phyloP scores from a whole-genome alignment of 2,329 filamentous ascomycete genomes.

The Aspergillus pseudoviridinutans region DNA sequence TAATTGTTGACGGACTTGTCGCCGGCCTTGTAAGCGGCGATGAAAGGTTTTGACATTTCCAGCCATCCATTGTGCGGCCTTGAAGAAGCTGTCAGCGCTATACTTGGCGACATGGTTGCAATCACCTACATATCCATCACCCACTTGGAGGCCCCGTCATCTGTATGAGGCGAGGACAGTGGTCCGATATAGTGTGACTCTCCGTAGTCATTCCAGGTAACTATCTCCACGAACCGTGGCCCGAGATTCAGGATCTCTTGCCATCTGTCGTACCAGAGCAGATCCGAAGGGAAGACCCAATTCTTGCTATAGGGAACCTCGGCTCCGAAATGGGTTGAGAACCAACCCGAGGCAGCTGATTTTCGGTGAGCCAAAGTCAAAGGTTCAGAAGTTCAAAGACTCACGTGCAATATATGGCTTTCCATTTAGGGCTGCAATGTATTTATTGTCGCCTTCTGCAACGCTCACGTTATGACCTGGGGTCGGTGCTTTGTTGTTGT shows the following conservation, averaged over 20 bases:
- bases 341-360: constrained; percentile 47
- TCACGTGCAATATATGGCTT: constrained; percentile 50
- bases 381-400: constrained; percentile 10
- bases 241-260: constrained; percentile 40
- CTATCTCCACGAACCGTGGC: constrained; percentile 48
- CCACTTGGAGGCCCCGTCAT: constrained; percentile 47
- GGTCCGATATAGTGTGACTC: constrained; percentile 55
- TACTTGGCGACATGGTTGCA: not conserved
- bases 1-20: constrained; percentile 30
- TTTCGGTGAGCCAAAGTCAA: not conserved
- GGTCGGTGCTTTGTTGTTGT: constrained; percentile 49
- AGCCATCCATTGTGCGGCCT: constrained; percentile 53
- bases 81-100: constrained; percentile 1
- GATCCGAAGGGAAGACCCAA: constrained; percentile 47
- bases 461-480: constrained; percentile 39
- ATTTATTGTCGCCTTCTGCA: constrained; percentile 33
- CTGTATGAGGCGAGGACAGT: constrained; percentile 37
- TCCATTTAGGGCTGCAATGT: constrained; percentile 27
- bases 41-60: constrained; percentile 52
- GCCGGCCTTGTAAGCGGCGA: constrained; percentile 51
- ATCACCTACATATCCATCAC: constrained; percentile 44
- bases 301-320: constrained; percentile 49
- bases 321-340: constrained; percentile 48
- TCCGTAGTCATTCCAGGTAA: constrained; percentile 52
- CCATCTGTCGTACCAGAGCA: constrained; percentile 45